Evolutionary conservation across 2,329 filamentous ascomycete species (phyloP), one percentile per base, ranked within the genome.

Genomic region (Sphaerostilbella broomeana): DNA sequence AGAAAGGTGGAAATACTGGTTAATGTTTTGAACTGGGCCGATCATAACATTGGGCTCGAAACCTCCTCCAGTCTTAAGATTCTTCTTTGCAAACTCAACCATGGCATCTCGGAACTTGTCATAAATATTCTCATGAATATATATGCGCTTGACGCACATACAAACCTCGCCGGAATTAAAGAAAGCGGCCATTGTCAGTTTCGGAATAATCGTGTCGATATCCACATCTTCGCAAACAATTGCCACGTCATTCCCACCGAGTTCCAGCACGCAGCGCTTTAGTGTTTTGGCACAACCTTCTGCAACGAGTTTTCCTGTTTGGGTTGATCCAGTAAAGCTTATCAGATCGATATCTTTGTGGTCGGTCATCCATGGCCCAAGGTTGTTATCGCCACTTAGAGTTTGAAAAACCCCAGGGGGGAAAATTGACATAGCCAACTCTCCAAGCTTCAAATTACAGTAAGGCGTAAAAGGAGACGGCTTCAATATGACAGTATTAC

Each of bases 301-400:
- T 74, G 86, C 84, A 38, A 90, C 85, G 41, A 78, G 68, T 39
- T 77, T 75, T 2, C 81, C 86, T 0, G 84, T 86, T 2, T 68
- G 68, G 2, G 79, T 84, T 7, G 78, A 84, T 19, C 86, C 86
- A 0, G 86, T 90, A 51, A 92, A 92, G 2, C 65, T 69, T 56
- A 82, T 71, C 64, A 78, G 81, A 45, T 70, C 65, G 39, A 81
- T 68, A 28, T 64, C 73, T 0, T 75, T 73, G 51, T 82, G 77
- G 9, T 51, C 53, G 0, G 75, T 78, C 43, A 82, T 58, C 66
- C 65, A 67, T 1, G 72, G 75, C 4, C 78, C 78, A 6, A 82
- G 69, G 43, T 68, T 61, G 46, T 81, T 77, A 38, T 74, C 73
- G n/a, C 78, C 79, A 37, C 70, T 73, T 3, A 83, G 57, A 2